Evolutionary conservation across 225 moss, liverwort and hornwort species (phyloP), one percentile per base, ranked within the genome.

Genomic region (Physcomitrellopsis africana): DNA sequence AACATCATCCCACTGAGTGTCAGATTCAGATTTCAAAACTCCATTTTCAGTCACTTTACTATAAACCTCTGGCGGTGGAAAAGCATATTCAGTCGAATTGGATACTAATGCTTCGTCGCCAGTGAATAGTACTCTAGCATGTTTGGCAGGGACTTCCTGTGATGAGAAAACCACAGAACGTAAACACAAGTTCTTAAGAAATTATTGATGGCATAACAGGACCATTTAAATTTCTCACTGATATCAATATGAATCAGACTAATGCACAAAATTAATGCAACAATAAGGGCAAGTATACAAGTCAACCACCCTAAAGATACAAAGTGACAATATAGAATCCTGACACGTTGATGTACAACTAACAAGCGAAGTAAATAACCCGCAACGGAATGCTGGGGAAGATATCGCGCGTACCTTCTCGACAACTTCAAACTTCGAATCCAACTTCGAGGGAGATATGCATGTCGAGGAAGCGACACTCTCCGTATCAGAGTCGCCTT

Each of bases 401-500:
- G 7, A 55, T 42, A 17, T 5, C 19, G 48, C 4, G 16, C 22
- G 13, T 79, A 87, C 84, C 81, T 84, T 81, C 19, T 81, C 77
- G 71, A 61, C 60, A 64, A 17, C 65, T 47, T 87, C 69, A 22
- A 48, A 48, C 6, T 23, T 61, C 11, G 60, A 27, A 20, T 82
- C 77, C 24, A 63, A 22, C 3, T 56, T 77, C 1, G 62, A 37
- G 9, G 71, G 76, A 47, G 57, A 57, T 6, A 61, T 72, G 55
- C 60, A 77, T 68, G 67, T 63, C 18, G 67, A 76, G 42, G 84
- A 84, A 12, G 56, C 68, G 62, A 79, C 70, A 26, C 79, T 81
- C 45, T 84, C 77, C 18, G 73, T 68, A 56, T 84, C 81, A 55
- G 77, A 84, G 29, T 87, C 81, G 61, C 68, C 77, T 67, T 70